Base-by-base conservation (phyloP, 2,329 filamentous ascomycete species). In the Zymoseptoria ardabiliae region DNA sequence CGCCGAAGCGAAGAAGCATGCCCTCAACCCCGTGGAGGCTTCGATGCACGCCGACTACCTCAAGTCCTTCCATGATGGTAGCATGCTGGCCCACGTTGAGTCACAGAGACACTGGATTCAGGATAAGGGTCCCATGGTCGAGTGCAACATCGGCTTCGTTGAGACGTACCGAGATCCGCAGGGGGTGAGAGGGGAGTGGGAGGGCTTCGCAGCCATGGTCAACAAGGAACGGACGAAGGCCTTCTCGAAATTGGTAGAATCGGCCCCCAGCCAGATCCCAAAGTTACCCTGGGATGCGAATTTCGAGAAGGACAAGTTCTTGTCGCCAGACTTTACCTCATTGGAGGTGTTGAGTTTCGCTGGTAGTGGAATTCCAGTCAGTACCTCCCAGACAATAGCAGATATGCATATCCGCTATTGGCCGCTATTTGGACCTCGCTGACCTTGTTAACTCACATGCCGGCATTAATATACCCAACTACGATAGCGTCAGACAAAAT, bases 281-380 rank as follows among this genome's bases (percentile, higher is more conserved):
- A 85, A 95, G 63, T 79, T 99, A 13, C 94, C 94, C 0, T 99
- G 94, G 94, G 79, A 81, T 41, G 82, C 84, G 53, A 89, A 90
- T 0, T 99, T 97, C 66, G 94, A 99, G 73, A 97, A 97, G 76
- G 92, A 97, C 78, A 91, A 89, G 70, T 99, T 99, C 75, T 77
- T 96, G 41, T 93, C 90, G 56, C 94, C 94, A 0, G 94, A 99
- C 73, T 99, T 99, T 71, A 97, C 94, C 0, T 94, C 89, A 9
- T 81, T 97, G 1, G 94, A 99, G 73, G 91, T 97, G 2, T 76
- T 97, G 61, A 91, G 88, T 0, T 97, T 97, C 67, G 82, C 83
- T 21, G 82, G 82, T 8, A 82, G 80, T 56, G 84, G 83, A 7
- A 84, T 86, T 53, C 84, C 83, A 20, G 83, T 82, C 13, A 83